Evolutionary conservation across 78 protist genomes (phyloP), one percentile per base, ranked within the genome.

Genomic region (Dictyostelium firmibasis): DNA sequence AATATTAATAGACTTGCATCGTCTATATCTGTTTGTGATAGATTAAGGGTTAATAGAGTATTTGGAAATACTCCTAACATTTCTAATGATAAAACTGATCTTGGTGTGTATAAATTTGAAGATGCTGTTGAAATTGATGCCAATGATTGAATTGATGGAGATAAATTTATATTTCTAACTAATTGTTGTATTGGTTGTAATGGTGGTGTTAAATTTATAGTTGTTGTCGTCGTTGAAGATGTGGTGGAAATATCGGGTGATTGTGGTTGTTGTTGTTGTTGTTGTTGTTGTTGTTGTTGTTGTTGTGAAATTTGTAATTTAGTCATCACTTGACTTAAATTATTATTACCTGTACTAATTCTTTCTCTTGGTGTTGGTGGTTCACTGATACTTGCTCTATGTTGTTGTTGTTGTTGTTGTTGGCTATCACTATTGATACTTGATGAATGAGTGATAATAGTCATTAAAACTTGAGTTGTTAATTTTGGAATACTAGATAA

Each of bases 1-100:
- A 89, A 23, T 43, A 67, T 29, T 3, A 60, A 14, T 27, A 89
- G 41, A 18, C 86, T 14, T 35, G 74, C 83, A 35, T 89, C 94
- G 3, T 89, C 94, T 25, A 89, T 81, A 11, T 81, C 88, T 0
- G 64, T 20, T 13, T 81, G 86, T 27, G 94, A 74, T 60, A 89
- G 23, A 41, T 89, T 89, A 20, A 89, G n/a, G 0, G 60, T n/a
- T 11, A 60, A 33, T 20, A 82, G 5, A 20, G 86, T 44, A 4
- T 31, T 60, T 50, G 86, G 86, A 57, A 57, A 82, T 13, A 31
- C 75, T 16, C 43, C 64, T 0, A 64, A 13, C 41, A 43, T 33
- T 18, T 82, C 86, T 14, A 47, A 44, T 41, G 85, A 41, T 25
- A 29, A 18, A 16, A 33, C 4, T 18, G 79, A 72, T 33, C 79